Evolutionary conservation across 371 early-diverging fungal genomes (phyloP), one percentile per base, ranked within the genome.

Genomic region (Mucor saturninus): DNA sequence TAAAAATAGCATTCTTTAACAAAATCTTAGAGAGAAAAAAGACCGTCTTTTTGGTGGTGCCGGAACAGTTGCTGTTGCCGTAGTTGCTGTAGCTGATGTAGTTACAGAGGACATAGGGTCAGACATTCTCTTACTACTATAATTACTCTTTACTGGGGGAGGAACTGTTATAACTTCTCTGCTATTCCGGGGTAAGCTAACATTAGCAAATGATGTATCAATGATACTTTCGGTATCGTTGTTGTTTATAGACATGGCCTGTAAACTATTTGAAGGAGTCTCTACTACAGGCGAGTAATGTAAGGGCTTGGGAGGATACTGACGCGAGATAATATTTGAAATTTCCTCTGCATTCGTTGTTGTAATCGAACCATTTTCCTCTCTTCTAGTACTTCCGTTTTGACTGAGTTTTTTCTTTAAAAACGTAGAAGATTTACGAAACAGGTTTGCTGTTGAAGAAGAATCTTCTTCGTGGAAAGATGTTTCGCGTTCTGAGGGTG

Each of bases 261-360:
- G 53, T 1, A 49, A 15, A 8, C 15, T 39, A 55, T 65, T 56
- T 1, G 61, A 56, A 15, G 77, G 65, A 15, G 69, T 70, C 11
- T 67, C 69, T 9, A 71, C 60, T 7, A 69, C 69, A 11, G 71
- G 62, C 6, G 77, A 69, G 40, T 74, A 77, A 10, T 68, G 69
- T 11, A 77, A 54, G 15, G 77, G 74, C 43, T 72, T 74, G 9
- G 77, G 77, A 42, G 74, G 72, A 50, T 74, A 77, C 10, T 68
- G 69, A 4, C 65, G 55, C 5, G 70, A 67, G 2, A 51, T 61
- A 46, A 54, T 62, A 8, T 53, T 57, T 8, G 61, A 51, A 2
- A 38, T 56, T 2, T 65, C 62, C 1, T 59, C 66, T 28, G 63
- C 37, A n/a, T 45, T 50, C 10, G 49, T 59, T n/a, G 61, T 64